Evolutionary conservation across 345 rosid genomes (phyloP).

Genomic region (Turnera subulata): DNA sequence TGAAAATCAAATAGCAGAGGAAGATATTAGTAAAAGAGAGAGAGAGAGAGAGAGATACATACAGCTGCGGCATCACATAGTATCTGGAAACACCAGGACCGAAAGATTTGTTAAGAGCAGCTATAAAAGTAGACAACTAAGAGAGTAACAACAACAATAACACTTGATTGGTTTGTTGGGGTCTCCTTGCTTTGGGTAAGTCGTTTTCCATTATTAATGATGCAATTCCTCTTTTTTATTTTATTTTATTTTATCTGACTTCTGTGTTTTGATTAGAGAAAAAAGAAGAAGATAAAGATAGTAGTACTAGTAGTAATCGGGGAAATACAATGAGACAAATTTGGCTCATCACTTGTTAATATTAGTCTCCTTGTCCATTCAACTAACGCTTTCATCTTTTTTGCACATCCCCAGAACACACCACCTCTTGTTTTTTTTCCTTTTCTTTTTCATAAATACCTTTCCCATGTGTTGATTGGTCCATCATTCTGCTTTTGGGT

Average conservation of each 20-base stretch:
- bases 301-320: too few relatives aligned
- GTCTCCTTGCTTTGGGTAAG: constrained; percentile 26
- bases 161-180: background rate
- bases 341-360: constrained; percentile 10
- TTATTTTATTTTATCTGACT: background rate
- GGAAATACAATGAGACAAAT: constrained; percentile 13
- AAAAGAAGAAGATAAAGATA: too few relatives aligned
- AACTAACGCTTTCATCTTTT: constrained; percentile 39
- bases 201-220: constrained; percentile 48
- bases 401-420: constrained; percentile 4
- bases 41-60: background rate
- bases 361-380: constrained; percentile 39
- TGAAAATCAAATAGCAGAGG: background rate
- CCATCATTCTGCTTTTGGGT: constrained; percentile 10
- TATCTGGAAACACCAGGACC: constrained; percentile 2
- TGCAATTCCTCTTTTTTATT: constrained; percentile 12
- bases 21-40: background rate
- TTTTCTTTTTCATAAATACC: constrained; percentile 11
- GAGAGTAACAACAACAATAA: constrained; percentile 9
- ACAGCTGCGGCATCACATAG: background rate
- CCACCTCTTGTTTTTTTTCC: constrained; percentile 11
- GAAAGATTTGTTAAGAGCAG: constrained; percentile 3
- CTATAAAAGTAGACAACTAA: constrained; percentile 26
- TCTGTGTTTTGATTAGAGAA: background rate
- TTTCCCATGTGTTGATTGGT: constrained; percentile 14